Base-by-base conservation (phyloP, 441 rosid genomes). In the Jatropha podagrica region DNA sequence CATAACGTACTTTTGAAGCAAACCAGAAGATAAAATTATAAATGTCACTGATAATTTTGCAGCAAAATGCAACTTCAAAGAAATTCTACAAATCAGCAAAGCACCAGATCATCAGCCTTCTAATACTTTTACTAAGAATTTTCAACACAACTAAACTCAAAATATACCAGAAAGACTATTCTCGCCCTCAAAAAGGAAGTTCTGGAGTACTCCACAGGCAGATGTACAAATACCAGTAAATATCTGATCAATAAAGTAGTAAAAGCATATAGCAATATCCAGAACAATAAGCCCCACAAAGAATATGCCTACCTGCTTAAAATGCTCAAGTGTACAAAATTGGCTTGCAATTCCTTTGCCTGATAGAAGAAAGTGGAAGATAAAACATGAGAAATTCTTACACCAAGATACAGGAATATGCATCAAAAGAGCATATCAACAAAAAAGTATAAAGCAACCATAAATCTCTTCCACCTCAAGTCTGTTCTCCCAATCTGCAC, bases 281-380 rank as follows among this genome's bases (percentile, higher is more conserved):
- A 69, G 27, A 79, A 52, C 14, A 15, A 65, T 48, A 74, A 15
- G 78, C 17, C 20, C 20, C 70, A 59, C 56, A 40, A 59, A 52
- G 80, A 62, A 65, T 73, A 55, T 54, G 85, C 91, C 73, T 77
- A 95, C 99, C 86, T 89, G 93, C 99, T 92, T 74, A 95, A 81
- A 80, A 83, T 84, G 83, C 88, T 87, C 80, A 93, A 84, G 81
- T 92, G 95, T 76, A 86, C 92, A 89, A 92, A 85, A 80, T 93
- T 86, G 38, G 95, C 89, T 81, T 90, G 96, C 83, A 91, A 44
- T 86, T 95, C 96, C 84, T 90, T 95, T 27, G 93, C 95, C 99
- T 95, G 80, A 69, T 68, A 59, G 67, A 76, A 65, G 40, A 60
- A 77, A 83, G 66, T 71, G 46, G 48, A 60, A 80, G 44, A 77